phyloP scores from a whole-genome alignment of 352 stramenopile genomes.

The Phytophthora foliorum region DNA sequence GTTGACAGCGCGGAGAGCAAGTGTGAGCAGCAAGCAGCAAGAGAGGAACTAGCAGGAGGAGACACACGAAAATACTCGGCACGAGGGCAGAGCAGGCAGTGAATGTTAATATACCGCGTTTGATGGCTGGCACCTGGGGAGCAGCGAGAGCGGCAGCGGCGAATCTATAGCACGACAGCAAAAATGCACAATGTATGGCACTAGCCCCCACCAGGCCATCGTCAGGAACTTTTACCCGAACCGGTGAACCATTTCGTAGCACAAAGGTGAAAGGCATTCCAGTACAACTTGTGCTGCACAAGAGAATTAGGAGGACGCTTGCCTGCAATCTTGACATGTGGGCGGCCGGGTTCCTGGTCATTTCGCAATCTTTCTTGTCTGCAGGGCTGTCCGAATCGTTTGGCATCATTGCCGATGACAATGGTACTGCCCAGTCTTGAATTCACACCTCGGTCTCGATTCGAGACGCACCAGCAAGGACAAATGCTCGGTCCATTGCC shows the following conservation, averaged over 20 bases:
- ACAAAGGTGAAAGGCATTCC: no score
- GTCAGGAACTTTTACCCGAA: no score
- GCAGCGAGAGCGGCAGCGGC: background rate
- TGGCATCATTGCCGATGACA: background rate
- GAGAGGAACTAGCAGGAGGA: slow-evolving; percentile 16
- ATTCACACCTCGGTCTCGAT: background rate
- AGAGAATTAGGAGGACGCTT: background rate
- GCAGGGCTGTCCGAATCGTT: background rate
- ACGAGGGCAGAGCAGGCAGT: slow-evolving; percentile 16
- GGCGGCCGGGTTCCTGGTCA: background rate
- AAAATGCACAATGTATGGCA: background rate
- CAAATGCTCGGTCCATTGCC: no score
- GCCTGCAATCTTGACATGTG: background rate
- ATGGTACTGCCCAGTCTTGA: background rate
- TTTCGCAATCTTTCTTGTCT: background rate
- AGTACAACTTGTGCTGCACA: no score
- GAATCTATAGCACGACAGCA: no score
- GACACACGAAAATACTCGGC: slow-evolving; percentile 22
- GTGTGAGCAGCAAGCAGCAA: slow-evolving; percentile 4
- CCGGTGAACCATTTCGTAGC: no score
- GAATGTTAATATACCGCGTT: slow-evolving; percentile 46
- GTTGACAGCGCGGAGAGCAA: slow-evolving; percentile 23
- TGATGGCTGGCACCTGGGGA: slow-evolving; percentile 29
- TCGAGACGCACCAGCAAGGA: no score
- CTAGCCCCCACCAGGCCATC: background rate